phyloP scores from a whole-genome alignment of 1,284 basidiomycete species.

The Malassezia arunalokei region DNA sequence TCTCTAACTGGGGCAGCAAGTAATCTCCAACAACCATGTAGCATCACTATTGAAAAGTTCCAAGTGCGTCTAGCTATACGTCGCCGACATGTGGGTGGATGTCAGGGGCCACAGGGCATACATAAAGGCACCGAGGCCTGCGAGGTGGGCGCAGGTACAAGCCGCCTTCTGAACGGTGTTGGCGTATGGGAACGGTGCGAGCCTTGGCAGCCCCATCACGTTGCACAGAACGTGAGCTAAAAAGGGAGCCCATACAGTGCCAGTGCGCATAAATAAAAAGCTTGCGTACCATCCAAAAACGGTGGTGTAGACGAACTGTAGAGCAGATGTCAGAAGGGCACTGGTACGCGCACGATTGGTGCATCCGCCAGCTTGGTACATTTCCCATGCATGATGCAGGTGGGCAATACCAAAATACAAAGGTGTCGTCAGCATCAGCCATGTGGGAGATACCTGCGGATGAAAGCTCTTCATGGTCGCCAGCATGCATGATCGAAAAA shows the following conservation, averaged over 20 bases:
- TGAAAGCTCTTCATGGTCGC: slow-evolving; percentile 60
- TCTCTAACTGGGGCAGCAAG: neutral
- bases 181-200: neutral
- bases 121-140: neutral
- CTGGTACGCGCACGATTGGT: slow-evolving; percentile 52
- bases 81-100: neutral
- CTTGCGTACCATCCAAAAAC: slow-evolving; percentile 81
- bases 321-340: slow-evolving; percentile 52
- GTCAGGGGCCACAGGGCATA: neutral
- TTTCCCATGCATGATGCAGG: slow-evolving; percentile 77
- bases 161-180: neutral
- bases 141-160: neutral
- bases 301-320: slow-evolving; percentile 78
- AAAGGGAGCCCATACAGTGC: slow-evolving; percentile 48
- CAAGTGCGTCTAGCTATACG: neutral
- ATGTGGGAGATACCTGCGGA: slow-evolving; percentile 48
- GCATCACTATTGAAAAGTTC: neutral
- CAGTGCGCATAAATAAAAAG: slow-evolving; percentile 63
- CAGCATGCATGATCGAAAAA: slow-evolving; percentile 76
- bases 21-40: too few species aligned
- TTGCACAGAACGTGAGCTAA: slow-evolving; percentile 78
- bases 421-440: slow-evolving; percentile 67
- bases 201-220: slow-evolving; percentile 65
- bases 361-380: slow-evolving; percentile 53
- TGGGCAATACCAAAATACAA: slow-evolving; percentile 84